Evolutionary conservation across 2,329 filamentous ascomycete species (phyloP).

Genomic region (Chaetomiaceae sp.): DNA sequence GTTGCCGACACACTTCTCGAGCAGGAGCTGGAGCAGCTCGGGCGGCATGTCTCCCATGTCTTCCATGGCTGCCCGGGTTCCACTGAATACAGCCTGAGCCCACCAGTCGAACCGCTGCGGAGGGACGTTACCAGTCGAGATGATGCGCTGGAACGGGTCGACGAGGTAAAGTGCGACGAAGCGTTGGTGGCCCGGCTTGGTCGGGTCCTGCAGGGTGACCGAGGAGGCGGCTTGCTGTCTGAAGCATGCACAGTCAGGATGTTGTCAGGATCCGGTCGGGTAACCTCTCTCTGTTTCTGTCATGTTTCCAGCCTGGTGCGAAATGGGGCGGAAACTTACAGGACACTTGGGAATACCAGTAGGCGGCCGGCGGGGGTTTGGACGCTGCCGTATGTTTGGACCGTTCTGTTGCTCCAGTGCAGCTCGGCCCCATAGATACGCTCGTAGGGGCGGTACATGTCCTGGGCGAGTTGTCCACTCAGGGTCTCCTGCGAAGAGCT

Average conservation of each 20-base stretch:
- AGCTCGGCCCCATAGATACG: conserved; percentile 21
- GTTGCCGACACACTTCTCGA: conserved; percentile 30
- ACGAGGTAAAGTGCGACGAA: conserved; percentile 56
- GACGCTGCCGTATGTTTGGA: conserved; percentile 22
- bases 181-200: conserved; percentile 49
- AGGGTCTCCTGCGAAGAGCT: conserved; percentile 12
- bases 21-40: conserved; percentile 19
- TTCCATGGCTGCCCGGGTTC: conserved; percentile 3
- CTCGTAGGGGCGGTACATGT: conserved; percentile 16
- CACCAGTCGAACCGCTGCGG: conserved; percentile 36
- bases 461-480: conserved; percentile 10
- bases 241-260: no score
- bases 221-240: conserved; percentile 47
- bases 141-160: conserved; percentile 48
- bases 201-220: conserved; percentile 45
- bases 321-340: conserved; percentile 19
- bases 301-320: no score
- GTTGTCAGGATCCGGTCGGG: no score
- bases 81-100: conserved; percentile 24
- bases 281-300: not conserved
- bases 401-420: no score
- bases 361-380: conserved; percentile 41
- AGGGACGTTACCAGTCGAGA: conserved; percentile 41
- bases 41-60: conserved; percentile 12
- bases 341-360: conserved; percentile 39